phyloP scores from a whole-genome alignment of 768 basidiomycete genomes.

The Lyophyllum semitale region DNA sequence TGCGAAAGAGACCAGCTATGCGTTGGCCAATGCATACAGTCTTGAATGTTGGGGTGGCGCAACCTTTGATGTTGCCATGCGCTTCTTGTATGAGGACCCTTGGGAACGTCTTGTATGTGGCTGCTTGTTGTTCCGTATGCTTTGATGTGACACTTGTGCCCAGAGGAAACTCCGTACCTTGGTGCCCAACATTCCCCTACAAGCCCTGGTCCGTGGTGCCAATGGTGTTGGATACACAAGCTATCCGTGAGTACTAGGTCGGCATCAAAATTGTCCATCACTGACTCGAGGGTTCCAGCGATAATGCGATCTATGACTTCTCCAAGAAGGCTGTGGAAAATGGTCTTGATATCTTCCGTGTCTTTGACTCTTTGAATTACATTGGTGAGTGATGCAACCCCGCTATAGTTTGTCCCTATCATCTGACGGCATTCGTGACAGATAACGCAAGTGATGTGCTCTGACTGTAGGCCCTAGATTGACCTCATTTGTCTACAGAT shows the following conservation, averaged over 20 bases:
- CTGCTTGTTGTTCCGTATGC: not conserved
- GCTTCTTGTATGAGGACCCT: constrained; percentile 99
- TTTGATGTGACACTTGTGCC: constrained; percentile 11
- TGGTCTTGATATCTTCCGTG: constrained; percentile 98
- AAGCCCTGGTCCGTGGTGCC: constrained; percentile 97
- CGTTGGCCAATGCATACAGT: constrained; percentile 93
- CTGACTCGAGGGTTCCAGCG: constrained; percentile 42
- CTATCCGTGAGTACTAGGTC: constrained; percentile 72
- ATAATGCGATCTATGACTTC: constrained; percentile 99
- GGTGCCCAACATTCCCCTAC: constrained; percentile 98
- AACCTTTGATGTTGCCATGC: constrained; percentile 98
- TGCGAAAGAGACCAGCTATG: constrained; percentile 95
- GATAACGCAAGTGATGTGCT: constrained; percentile 63
- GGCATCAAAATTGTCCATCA: not conserved
- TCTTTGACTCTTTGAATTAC: constrained; percentile 99
- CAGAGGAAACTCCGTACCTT: constrained; percentile 90
- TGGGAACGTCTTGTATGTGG: constrained; percentile 92
- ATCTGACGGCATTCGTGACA: constrained; percentile 26
- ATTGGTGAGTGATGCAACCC: constrained; percentile 56
- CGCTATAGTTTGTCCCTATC: not conserved
- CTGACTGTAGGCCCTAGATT: not conserved
- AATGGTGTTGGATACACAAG: constrained; percentile 99
- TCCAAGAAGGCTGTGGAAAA: constrained; percentile 99
- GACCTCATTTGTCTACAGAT: constrained; percentile 52
- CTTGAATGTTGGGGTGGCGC: constrained; percentile 99